Base-by-base conservation (phyloP, 2,329 filamentous ascomycete genomes). In the Talaromyces rugulosus region DNA sequence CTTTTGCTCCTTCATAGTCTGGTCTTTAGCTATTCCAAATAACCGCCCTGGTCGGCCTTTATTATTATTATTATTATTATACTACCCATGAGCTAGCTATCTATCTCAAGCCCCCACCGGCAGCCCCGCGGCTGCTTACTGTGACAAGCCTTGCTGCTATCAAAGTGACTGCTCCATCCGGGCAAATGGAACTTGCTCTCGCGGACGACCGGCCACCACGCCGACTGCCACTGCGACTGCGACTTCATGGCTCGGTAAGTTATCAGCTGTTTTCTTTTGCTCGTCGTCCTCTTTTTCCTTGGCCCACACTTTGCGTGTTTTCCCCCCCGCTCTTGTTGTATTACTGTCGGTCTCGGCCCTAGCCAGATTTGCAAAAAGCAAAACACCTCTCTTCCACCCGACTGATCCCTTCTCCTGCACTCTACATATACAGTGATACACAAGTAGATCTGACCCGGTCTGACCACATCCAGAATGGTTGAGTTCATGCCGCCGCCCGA, bases 401-500 rank as follows among this genome's bases (percentile, higher is more conserved):
- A 40, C 18, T 18, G 11, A 59, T 42, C 8, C 54, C 23, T 8
- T 42, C 54, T 11, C 34, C 28, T 52, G 16, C 6, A 12, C 30
- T 18, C 31, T 23, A 31, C 18, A 8, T 36, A 9, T 14, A n/a
- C 14, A 18, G 12, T 8, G n/a, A 56, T 33, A 44, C 8, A 31
- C 36, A 44, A 30, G n/a, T 27, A 23, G 44, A 3, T 18, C 18
- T 47, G 44, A 31, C 16, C 47, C 12, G 14, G 28, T 33, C 42
- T 54, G 18, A 53, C 58, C 16, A 30, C n/a, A 42, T n/a, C 23
- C 42, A 66, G 79, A 71, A 84, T 83, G 77, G 83, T 83, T 69
- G 80, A 84, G 67, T 74, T 80, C 60, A 82, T 86, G 61, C 80
- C 80, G 59, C 77, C 80, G 44, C 86, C 86, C 31, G 78, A 86